Conservation (phyloP, 805 yeast species). For the Ogataea parapolymorpha region DNA sequence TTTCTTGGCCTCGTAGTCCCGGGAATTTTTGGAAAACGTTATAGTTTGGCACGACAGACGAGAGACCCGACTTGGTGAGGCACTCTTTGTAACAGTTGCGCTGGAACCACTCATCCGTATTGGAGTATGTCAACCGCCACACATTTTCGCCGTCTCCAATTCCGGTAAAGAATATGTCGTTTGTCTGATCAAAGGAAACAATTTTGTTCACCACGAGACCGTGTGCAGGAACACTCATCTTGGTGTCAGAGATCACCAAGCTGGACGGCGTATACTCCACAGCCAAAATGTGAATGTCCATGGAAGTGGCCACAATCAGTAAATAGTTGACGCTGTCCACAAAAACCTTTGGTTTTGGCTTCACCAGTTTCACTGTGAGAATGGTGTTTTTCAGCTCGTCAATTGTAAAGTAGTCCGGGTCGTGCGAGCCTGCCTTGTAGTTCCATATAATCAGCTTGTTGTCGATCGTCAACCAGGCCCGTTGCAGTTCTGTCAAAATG, state of each 20-base stretch:
- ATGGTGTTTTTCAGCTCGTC: constrained; percentile 82
- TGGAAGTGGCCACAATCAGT: constrained; percentile 74
- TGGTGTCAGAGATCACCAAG: constrained; percentile 75
- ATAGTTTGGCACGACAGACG: constrained; percentile 46
- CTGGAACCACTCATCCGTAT: constrained; percentile 81
- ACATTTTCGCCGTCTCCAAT: constrained; percentile 70
- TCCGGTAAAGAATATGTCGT: constrained; percentile 85
- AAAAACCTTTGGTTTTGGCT: constrained; percentile 79
- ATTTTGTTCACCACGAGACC: constrained; percentile 72
- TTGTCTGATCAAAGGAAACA: constrained; percentile 55
- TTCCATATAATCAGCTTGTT: constrained; percentile 85
- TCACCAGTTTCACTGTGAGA: constrained; percentile 69
- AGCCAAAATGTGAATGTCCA: constrained; percentile 74
- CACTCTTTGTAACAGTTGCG: constrained; percentile 82
- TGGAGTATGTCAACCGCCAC: constrained; percentile 85
- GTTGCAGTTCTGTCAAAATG: constrained; percentile 69
- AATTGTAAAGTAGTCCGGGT: constrained; percentile 68
- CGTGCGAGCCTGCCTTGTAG: constrained; percentile 41
- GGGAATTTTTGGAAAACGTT: constrained; percentile 28
- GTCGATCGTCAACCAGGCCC: constrained; percentile 85
- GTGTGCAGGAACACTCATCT: constrained; percentile 72
- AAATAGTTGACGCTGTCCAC: constrained; percentile 71
- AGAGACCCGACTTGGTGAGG: constrained; percentile 63
- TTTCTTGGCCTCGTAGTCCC: constrained; percentile 26
- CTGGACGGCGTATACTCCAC: constrained; percentile 51